phyloP scores from a whole-genome alignment of 2,329 filamentous ascomycete genomes.

The Metarhizium album region DNA sequence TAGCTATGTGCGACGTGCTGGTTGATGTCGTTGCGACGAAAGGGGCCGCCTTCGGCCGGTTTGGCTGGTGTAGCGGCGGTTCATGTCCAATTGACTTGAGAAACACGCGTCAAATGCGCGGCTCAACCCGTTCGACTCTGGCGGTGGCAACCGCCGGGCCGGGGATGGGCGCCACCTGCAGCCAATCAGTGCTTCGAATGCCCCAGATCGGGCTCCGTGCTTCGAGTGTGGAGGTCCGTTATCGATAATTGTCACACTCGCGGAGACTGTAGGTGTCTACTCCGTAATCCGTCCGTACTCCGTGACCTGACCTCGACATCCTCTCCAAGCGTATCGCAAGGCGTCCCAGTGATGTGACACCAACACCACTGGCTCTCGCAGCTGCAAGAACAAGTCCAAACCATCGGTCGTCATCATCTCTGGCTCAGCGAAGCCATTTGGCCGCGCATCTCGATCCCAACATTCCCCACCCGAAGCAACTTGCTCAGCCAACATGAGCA shows the following conservation, averaged over 20 bases:
- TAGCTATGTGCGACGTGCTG: not conserved
- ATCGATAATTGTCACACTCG: not conserved
- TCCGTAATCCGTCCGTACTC: no score
- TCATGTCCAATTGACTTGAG: no score
- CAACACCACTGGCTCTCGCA: not conserved
- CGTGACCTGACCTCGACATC: no score
- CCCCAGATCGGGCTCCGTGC: no score
- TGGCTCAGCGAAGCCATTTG: not conserved
- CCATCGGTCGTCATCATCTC: not conserved
- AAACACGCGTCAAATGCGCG: no score
- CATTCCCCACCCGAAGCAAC: not conserved
- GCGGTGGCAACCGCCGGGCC: no score
- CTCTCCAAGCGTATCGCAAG: no score
- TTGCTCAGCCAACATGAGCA: slow-evolving; percentile 56
- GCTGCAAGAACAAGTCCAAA: not conserved
- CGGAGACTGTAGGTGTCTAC: no score
- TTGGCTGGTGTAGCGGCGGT: not conserved
- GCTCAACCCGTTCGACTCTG: no score
- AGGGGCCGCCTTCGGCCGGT: not conserved
- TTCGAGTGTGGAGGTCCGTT: not conserved
- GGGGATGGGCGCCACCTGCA: no score
- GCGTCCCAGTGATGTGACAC: no score
- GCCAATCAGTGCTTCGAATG: no score
- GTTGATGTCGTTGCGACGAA: not conserved
- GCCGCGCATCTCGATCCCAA: not conserved